Conservation (phyloP, 495 filamentous ascomycete species). For the Penicillium paxilli region DNA sequence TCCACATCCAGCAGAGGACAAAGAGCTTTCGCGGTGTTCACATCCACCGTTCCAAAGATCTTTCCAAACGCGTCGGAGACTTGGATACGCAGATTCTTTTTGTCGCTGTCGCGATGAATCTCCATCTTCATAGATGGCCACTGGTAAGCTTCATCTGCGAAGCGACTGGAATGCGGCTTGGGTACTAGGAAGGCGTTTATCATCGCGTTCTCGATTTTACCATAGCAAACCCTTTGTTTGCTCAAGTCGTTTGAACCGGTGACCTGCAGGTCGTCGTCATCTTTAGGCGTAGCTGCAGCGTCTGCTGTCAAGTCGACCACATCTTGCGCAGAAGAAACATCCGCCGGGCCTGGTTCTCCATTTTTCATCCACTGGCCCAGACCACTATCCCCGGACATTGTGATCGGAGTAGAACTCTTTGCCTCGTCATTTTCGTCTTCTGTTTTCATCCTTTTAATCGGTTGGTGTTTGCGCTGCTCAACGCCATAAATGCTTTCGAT, state of each 20-base stretch:
- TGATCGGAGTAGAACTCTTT: constrained; percentile 39
- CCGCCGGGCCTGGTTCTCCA: constrained; percentile 33
- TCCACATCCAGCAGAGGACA: constrained; percentile 77
- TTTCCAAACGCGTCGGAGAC: constrained; percentile 69
- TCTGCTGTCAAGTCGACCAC: constrained; percentile 68
- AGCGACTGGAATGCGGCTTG: constrained; percentile 53
- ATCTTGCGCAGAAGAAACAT: constrained; percentile 19
- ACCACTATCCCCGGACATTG: constrained; percentile 49
- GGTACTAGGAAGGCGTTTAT: constrained; percentile 70
- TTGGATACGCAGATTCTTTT: constrained; percentile 57
- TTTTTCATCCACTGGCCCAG: constrained; percentile 67
- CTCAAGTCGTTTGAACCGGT: constrained; percentile 45
- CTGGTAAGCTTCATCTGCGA: constrained; percentile 38
- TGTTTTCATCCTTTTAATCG: constrained; percentile 66
- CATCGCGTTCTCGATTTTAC: constrained; percentile 68
- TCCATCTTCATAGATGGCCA: constrained; percentile 77
- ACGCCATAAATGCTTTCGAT: constrained; percentile 76
- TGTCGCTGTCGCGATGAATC: constrained; percentile 56
- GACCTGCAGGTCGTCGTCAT: constrained; percentile 47
- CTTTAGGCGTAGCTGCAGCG: constrained; percentile 18
- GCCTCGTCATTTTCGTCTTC: constrained; percentile 36
- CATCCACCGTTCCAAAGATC: constrained; percentile 74
- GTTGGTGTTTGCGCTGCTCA: constrained; percentile 57
- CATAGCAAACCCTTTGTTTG: constrained; percentile 77
- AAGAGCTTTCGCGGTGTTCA: constrained; percentile 64